phyloP scores from a whole-genome alignment of 208 protist species.

The Angomonas ambiguus region DNA sequence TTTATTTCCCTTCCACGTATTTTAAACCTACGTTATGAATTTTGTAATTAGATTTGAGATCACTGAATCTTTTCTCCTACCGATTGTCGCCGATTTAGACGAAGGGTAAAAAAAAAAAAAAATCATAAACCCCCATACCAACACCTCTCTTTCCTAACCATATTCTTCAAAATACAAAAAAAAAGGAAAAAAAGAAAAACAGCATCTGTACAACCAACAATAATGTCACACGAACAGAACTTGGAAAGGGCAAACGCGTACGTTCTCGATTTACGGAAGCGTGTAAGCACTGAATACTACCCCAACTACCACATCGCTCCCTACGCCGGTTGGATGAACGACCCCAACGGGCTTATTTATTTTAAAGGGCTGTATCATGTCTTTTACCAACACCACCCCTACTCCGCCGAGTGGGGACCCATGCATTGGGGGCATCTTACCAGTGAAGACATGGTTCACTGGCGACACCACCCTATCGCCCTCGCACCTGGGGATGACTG shows the following conservation, averaged over 20 bases:
- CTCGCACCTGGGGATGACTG: conserved; percentile 59
- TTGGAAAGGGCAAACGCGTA: conserved; percentile 38
- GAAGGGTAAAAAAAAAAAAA: conserved; percentile 3
- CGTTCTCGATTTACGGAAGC: conserved; percentile 34
- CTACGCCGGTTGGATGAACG: conserved; percentile 49
- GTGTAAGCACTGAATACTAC: conserved; percentile 38
- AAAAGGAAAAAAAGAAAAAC: background rate
- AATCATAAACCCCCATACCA: background rate
- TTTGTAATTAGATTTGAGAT: conserved; percentile 10
- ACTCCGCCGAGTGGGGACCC: conserved; percentile 30
- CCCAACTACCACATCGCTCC: conserved; percentile 52
- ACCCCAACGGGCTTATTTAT: conserved; percentile 36
- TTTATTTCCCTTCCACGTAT: conserved; percentile 17
- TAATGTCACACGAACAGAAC: conserved; percentile 36
- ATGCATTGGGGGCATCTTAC: conserved; percentile 68
- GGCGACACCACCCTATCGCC: conserved; percentile 49
- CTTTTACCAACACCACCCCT: conserved; percentile 61
- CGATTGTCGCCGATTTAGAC: background rate
- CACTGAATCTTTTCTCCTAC: background rate
- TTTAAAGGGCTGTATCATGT: conserved; percentile 58
- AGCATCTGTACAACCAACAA: background rate
- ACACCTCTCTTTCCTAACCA: background rate
- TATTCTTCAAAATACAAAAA: background rate
- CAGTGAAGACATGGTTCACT: conserved; percentile 59
- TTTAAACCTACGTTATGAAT: background rate